A percentile compares a stretch with the other conserved stretches of the same genome.
Evolutionary conservation across 257 asterid genomes (phyloP).

Genomic region (Solanum raphanifolium): DNA sequence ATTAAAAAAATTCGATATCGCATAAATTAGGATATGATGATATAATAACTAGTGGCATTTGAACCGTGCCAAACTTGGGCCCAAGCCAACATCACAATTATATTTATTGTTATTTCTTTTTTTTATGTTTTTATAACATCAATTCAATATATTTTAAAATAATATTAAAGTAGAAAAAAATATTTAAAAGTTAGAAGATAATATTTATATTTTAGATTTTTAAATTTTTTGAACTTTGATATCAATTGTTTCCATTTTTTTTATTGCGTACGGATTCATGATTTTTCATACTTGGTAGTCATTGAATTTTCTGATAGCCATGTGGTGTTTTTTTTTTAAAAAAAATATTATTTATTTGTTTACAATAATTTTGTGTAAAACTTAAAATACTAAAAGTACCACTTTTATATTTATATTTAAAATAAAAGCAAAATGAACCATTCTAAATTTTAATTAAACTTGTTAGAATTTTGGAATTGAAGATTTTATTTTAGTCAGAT

Average conservation of each 20-base stretch:
- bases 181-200: background rate
- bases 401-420: background rate
- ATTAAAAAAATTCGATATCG: rapidly evolving
- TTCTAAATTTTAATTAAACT: too few relatives aligned
- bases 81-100: background rate
- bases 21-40: background rate
- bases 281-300: background rate
- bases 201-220: too few relatives aligned
- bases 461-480: background rate
- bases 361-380: too few relatives aligned
- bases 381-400: background rate
- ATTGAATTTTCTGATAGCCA: background rate
- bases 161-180: background rate
- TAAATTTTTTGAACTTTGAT: too few relatives aligned
- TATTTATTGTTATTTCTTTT: too few relatives aligned
- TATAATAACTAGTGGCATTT: background rate
- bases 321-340: too few relatives aligned
- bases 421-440: background rate
- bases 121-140: background rate
- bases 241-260: too few relatives aligned
- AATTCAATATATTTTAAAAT: background rate
- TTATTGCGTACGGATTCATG: background rate
- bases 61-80: background rate
- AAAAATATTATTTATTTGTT: background rate
- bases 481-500: too few relatives aligned